A percentile compares a stretch with the other conserved stretches of the same genome.
These are phyloP conservation scores for Arabis alpina DNA, from an alignment of 345 rosid species.

Conservation along the genomic window DNA sequence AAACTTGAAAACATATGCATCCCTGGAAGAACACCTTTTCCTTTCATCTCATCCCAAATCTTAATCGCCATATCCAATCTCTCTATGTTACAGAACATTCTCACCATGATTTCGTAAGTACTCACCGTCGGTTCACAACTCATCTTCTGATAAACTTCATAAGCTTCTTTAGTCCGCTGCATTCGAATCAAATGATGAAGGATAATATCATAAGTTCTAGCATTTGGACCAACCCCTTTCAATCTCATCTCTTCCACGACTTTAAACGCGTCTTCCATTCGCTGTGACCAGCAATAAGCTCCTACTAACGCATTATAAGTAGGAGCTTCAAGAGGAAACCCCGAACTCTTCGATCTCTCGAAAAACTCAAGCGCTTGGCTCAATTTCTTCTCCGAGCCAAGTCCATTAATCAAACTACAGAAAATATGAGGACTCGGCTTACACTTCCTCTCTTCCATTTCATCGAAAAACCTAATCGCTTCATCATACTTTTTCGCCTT, in stretches of 20 bases:
- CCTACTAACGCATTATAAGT: conserved; percentile 85
- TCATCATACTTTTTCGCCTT: conserved; percentile 60
- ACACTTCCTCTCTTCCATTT: conserved; percentile 66
- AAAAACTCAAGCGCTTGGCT: conserved; percentile 67
- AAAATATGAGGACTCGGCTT: conserved; percentile 73
- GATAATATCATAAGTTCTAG: conserved; percentile 78
- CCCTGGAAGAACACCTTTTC: conserved; percentile 72
- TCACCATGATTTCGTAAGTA: conserved; percentile 75
- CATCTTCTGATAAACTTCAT: conserved; percentile 63
- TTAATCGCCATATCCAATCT: conserved; percentile 65
- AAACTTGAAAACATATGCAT: conserved; percentile 87
- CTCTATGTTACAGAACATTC: conserved; percentile 83
- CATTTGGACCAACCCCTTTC: conserved; percentile 61
- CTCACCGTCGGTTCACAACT: conserved; percentile 67
- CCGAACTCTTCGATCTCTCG: conserved; percentile 58
- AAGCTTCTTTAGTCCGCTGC: conserved; percentile 59
- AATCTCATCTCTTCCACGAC: conserved; percentile 72
- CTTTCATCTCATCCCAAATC: conserved; percentile 80
- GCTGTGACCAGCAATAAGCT: conserved; percentile 71
- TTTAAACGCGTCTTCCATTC: conserved; percentile 56
- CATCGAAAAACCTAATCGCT: conserved; percentile 56
- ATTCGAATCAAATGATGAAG: conserved; percentile 67
- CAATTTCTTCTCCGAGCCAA: conserved; percentile 69
- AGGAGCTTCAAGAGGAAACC: conserved; percentile 66
- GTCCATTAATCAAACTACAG: conserved; percentile 79